phyloP scores from a whole-genome alignment of 2,329 filamentous ascomycete species.

The Waltergamsia citrina region DNA sequence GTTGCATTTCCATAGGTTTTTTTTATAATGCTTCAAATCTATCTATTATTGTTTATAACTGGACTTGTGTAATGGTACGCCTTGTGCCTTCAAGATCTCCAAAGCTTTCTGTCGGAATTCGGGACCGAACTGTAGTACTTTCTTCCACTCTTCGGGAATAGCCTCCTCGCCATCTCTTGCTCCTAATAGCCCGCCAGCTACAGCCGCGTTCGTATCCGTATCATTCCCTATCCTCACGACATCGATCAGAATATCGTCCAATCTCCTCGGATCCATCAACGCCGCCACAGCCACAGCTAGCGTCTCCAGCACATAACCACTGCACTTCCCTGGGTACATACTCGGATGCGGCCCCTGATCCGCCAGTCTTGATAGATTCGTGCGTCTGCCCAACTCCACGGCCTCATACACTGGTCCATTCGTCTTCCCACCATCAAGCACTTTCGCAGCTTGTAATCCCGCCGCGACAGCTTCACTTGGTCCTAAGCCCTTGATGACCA shows the following conservation, averaged over 20 bases:
- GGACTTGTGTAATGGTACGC: no score
- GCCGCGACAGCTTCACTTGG: slow-evolving; percentile 17
- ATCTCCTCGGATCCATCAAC: slow-evolving; percentile 22
- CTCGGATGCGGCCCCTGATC: slow-evolving; percentile 14
- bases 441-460: slow-evolving; percentile 11
- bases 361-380: slow-evolving; percentile 18
- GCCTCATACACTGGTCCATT: slow-evolving; percentile 11
- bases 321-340: slow-evolving; percentile 17
- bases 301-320: slow-evolving; percentile 33
- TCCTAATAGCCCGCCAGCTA: slow-evolving; percentile 34
- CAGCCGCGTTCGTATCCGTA: slow-evolving; percentile 35
- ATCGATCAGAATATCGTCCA: slow-evolving; percentile 35
- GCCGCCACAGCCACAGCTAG: slow-evolving; percentile 30
- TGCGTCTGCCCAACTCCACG: slow-evolving; percentile 15
- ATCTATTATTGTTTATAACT: no score
- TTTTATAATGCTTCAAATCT: no score
- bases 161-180: slow-evolving; percentile 30
- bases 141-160: slow-evolving; percentile 30
- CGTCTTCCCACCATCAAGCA: slow-evolving; percentile 13
- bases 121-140: slow-evolving; percentile 25
- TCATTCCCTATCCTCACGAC: slow-evolving; percentile 33
- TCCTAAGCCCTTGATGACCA: slow-evolving; percentile 15
- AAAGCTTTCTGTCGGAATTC: slow-evolving; percentile 20
- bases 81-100: slow-evolving; percentile 2
- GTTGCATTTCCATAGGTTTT: no score